phyloP scores from a whole-genome alignment of 345 rosid species.

The Eucalyptus regnans region DNA sequence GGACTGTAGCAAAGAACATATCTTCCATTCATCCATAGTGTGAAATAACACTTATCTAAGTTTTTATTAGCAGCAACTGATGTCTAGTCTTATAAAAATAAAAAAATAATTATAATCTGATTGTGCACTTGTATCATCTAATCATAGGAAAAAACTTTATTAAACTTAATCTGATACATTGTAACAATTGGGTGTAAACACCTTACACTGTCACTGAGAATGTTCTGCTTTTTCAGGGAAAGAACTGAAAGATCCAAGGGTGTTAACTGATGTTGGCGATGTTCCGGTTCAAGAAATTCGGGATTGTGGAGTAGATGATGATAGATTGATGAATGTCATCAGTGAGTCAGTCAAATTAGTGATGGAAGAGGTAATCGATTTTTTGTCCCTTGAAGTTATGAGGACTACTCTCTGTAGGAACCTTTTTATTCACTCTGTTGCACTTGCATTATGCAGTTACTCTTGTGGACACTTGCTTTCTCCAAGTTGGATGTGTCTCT shows the following conservation, averaged over 20 bases:
- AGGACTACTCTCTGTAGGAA: not conserved
- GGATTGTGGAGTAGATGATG: slow-evolving; percentile 94
- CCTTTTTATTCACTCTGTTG: not conserved
- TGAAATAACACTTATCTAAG: not conserved
- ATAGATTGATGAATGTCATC: slow-evolving; percentile 80
- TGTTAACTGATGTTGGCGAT: slow-evolving; percentile 93
- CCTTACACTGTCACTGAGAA: not conserved
- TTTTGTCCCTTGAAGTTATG: not conserved
- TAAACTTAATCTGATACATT: not conserved
- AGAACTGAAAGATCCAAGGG: slow-evolving; percentile 79
- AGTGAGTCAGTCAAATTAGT: slow-evolving; percentile 81
- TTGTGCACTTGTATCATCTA: not conserved
- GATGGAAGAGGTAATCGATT: slow-evolving; percentile 66
- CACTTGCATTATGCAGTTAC: not conserved
- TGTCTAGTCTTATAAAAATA: not conserved
- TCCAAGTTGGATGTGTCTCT: not conserved
- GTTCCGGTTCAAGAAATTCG: slow-evolving; percentile 97
- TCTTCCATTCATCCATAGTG: not conserved
- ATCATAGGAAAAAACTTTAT: not conserved
- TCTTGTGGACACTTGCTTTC: not conserved
- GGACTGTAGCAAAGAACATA: not conserved
- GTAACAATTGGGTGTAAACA: not conserved
- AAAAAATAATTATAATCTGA: not conserved
- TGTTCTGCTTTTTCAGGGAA: slow-evolving; percentile 40
- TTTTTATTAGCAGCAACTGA: not conserved